Evolutionary conservation across 2,329 filamentous ascomycete genomes (phyloP).

Genomic region (Exophiala dermatitidis): DNA sequence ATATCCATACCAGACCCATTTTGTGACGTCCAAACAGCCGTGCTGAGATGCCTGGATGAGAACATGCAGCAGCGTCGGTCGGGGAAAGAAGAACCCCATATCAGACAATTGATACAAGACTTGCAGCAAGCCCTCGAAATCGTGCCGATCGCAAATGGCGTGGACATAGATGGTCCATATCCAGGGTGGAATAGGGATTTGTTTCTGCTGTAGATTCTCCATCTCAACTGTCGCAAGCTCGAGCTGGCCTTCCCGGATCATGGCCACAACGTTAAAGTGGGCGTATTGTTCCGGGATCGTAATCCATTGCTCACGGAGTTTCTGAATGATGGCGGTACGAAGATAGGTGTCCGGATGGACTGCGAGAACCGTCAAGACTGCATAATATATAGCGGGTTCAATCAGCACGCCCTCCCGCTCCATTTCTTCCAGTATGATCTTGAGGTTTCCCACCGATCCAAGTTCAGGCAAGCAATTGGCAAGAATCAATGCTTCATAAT

Average conservation of each 20-base stretch:
- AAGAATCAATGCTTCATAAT: conserved; percentile 60
- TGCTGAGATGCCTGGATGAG: conserved; percentile 66
- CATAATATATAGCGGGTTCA: conserved; percentile 63
- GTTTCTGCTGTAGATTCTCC: conserved; percentile 56
- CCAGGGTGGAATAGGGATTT: conserved; percentile 58
- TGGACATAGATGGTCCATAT: conserved; percentile 71
- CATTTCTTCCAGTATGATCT: conserved; percentile 66
- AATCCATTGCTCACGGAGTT: conserved; percentile 61
- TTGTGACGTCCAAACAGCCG: conserved; percentile 56
- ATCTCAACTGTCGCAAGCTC: conserved; percentile 70
- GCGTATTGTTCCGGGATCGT: conserved; percentile 54
- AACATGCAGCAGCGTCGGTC: conserved; percentile 60
- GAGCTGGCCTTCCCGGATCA: conserved; percentile 73
- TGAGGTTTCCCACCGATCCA: conserved; percentile 54
- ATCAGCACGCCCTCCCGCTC: conserved; percentile 51
- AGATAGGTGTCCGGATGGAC: conserved; percentile 81
- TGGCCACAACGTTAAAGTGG: conserved; percentile 62
- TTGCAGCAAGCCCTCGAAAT: conserved; percentile 68
- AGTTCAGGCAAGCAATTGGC: background rate
- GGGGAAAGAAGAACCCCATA: conserved; percentile 42
- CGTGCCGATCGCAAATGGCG: conserved; percentile 61
- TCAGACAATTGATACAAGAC: conserved; percentile 56
- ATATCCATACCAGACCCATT: conserved; percentile 63
- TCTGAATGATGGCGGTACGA: conserved; percentile 61
- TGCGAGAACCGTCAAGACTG: conserved; percentile 64